Evolutionary conservation across 2,329 filamentous ascomycete genomes (phyloP).

Genomic region (Colletotrichum endophyticum): DNA sequence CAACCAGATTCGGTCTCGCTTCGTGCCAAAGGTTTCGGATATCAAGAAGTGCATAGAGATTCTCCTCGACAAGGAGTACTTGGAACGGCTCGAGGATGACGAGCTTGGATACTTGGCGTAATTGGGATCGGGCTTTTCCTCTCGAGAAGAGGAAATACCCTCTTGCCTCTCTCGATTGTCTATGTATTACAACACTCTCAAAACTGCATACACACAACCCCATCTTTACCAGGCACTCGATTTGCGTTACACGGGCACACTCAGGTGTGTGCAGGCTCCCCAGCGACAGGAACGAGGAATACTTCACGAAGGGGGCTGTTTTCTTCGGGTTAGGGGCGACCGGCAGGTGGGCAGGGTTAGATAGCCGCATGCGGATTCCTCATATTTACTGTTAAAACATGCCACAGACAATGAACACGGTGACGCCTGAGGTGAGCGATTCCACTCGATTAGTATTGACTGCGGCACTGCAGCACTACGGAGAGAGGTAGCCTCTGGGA

Average conservation of each 20-base stretch:
- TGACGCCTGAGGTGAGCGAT: background rate
- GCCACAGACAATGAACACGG: background rate
- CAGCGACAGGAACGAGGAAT: conserved; percentile 14
- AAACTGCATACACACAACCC: conserved; percentile 18
- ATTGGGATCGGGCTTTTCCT: conserved; percentile 27
- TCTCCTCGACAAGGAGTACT: conserved; percentile 96
- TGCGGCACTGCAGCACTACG: background rate
- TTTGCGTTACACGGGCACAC: conserved; percentile 8
- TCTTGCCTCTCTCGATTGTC: conserved; percentile 8
- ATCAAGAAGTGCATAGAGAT: conserved; percentile 99
- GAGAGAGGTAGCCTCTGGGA: background rate
- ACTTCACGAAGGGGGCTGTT: background rate
- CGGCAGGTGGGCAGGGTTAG: conserved; percentile 9
- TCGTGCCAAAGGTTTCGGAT: conserved; percentile 89
- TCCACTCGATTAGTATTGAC: background rate
- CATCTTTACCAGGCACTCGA: conserved; percentile 7
- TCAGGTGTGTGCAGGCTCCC: conserved; percentile 10
- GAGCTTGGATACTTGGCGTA: conserved; percentile 94
- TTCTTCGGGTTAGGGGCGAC: conserved; percentile 11
- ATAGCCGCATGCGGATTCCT: conserved; percentile 16
- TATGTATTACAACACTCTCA: conserved; percentile 19
- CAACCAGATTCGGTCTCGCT: conserved; percentile 90
- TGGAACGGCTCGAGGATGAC: conserved; percentile 93
- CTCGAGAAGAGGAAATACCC: conserved; percentile 18
- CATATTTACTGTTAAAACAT: conserved; percentile 1